These are phyloP conservation scores for Cladosporium phlei DNA, from an alignment of 2,329 filamentous ascomycete genomes.

Conservation along the genomic window DNA sequence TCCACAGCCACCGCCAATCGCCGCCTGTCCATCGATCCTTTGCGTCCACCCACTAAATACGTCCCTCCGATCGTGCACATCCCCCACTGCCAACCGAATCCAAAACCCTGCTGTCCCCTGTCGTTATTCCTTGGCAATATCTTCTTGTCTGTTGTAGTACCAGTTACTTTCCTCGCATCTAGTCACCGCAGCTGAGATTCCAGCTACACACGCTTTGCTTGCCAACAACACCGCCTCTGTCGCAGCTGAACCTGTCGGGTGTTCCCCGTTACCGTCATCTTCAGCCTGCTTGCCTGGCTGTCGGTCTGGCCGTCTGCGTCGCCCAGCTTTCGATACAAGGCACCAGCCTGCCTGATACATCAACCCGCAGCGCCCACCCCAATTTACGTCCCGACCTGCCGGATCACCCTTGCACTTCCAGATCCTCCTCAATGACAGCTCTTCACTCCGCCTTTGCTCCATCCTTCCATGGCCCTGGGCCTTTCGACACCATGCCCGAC, in stretches of 20 bases:
- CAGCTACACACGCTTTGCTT: background rate
- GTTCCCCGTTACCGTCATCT: background rate
- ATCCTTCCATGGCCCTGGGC: slow-evolving; percentile 11
- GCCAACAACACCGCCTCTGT: background rate
- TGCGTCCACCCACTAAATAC: too few relatives aligned
- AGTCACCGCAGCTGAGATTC: slow-evolving; percentile 7
- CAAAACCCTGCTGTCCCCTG: background rate
- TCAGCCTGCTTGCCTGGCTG: background rate
- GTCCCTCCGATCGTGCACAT: slow-evolving; percentile 7
- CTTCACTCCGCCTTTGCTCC: slow-evolving; percentile 13
- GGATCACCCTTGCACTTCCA: slow-evolving; percentile 10
- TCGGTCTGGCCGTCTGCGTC: slow-evolving; percentile 5
- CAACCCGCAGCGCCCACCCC: slow-evolving; percentile 9
- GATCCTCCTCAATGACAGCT: slow-evolving; percentile 16
- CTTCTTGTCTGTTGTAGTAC: background rate
- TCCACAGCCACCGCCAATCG: slow-evolving; percentile 4
- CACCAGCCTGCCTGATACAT: slow-evolving; percentile 10
- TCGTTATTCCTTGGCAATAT: background rate
- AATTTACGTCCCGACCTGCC: slow-evolving; percentile 12
- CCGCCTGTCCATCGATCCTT: background rate
- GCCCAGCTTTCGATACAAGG: slow-evolving; percentile 3
- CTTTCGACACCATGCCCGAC: slow-evolving; percentile 15
- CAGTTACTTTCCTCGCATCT: slow-evolving; percentile 1
- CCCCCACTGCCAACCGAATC: background rate
- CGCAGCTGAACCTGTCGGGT: slow-evolving; percentile 8